Percentiles rank a stretch among this genome's conserved stretches.
These are phyloP conservation scores for Neurospora tetraspora DNA, from an alignment of 495 filamentous ascomycete species.

Conservation along the genomic window DNA sequence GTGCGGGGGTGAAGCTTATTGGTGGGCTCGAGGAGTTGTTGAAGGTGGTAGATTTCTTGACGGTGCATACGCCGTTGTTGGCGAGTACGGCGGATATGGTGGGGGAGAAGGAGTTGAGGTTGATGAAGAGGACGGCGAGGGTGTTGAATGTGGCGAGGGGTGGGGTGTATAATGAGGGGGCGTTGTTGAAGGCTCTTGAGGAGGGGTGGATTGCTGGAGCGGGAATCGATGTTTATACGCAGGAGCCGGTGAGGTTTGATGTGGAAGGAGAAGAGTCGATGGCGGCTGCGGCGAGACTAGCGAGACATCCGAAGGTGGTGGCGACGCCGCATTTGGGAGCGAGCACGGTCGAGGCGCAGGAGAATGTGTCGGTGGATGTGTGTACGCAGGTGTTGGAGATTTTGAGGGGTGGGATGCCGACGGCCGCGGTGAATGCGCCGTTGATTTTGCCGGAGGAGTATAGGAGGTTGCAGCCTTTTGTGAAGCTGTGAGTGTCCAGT, in stretches of 20 bases:
- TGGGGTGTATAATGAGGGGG: slow-evolving; percentile 64
- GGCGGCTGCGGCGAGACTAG: slow-evolving; percentile 41
- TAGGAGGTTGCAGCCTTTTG: slow-evolving; percentile 58
- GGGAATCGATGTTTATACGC: slow-evolving; percentile 65
- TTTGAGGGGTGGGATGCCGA: slow-evolving; percentile 53
- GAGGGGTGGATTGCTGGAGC: slow-evolving; percentile 59
- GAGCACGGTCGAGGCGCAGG: slow-evolving; percentile 65
- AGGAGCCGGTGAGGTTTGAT: slow-evolving; percentile 47
- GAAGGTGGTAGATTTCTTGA: slow-evolving; percentile 56
- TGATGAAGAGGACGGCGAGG: slow-evolving; percentile 56
- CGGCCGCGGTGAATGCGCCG: slow-evolving; percentile 61
- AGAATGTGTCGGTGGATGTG: slow-evolving; percentile 65
- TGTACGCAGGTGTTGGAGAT: slow-evolving; percentile 64
- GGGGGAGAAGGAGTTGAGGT: slow-evolving; percentile 45
- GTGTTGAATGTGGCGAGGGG: slow-evolving; percentile 64
- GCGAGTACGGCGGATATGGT: slow-evolving; percentile 60
- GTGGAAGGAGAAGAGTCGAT: slow-evolving; percentile 22
- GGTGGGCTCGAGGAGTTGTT: slow-evolving; percentile 44
- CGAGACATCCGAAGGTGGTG: slow-evolving; percentile 53
- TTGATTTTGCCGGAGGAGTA: slow-evolving; percentile 66
- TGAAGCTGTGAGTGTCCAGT: slow-evolving; percentile 34
- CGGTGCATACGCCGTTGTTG: slow-evolving; percentile 65
- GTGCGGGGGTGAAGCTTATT: slow-evolving; percentile 48
- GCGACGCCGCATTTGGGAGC: slow-evolving; percentile 66
- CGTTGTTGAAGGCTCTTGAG: slow-evolving; percentile 55